Evolutionary conservation across 2,329 filamentous ascomycete species (phyloP).

Genomic region (Colletotrichum siamense): DNA sequence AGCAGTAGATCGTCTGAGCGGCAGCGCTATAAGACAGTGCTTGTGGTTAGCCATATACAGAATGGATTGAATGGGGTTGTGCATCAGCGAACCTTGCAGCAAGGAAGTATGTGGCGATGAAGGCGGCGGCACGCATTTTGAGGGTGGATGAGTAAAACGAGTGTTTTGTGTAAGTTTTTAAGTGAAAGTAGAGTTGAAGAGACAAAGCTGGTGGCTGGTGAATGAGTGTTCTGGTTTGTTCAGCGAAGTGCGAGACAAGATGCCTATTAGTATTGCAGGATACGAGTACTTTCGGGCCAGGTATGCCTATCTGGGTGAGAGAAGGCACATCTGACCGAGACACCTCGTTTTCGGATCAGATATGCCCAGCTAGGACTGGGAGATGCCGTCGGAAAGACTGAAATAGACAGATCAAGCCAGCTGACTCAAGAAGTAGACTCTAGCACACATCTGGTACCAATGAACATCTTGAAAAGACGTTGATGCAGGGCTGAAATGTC

Average conservation of each 20-base stretch:
- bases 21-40: background rate
- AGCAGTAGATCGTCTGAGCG: background rate
- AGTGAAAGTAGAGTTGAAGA: background rate
- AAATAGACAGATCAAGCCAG: background rate
- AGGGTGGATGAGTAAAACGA: background rate
- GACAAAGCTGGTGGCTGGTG: background rate
- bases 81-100: background rate
- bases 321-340: background rate
- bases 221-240: background rate
- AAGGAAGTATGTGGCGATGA: background rate
- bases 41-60: background rate
- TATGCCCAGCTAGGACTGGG: background rate
- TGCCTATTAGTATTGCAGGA: background rate
- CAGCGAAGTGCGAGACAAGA: background rate
- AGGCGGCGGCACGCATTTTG: background rate
- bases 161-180: background rate
- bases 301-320: background rate
- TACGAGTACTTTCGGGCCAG: background rate
- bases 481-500: background rate
- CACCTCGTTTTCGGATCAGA: background rate
- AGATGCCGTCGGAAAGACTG: background rate
- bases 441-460: background rate
- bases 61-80: accelerated
- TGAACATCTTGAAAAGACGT: background rate
- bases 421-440: background rate